phyloP scores from a whole-genome alignment of 1,284 basidiomycete species.

The Cryptococcus sp. region DNA sequence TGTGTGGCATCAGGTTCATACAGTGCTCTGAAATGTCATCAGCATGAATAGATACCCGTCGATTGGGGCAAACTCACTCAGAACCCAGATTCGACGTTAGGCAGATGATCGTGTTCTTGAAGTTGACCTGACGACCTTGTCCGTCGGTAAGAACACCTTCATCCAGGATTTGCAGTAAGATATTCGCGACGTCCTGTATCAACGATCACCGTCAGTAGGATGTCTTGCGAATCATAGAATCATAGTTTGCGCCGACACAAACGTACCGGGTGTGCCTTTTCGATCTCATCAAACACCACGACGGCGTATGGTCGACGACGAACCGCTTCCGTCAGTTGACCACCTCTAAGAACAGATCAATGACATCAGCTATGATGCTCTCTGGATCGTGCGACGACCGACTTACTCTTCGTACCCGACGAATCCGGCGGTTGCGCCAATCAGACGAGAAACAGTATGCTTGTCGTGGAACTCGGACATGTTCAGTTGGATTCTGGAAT shows the following conservation, averaged over 20 bases:
- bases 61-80: conserved; percentile 37
- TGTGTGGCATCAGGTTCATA: conserved; percentile 68
- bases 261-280: conserved; percentile 73
- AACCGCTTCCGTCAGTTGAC: conserved; percentile 84
- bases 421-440: conserved; percentile 89
- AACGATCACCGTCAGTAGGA: conserved; percentile 19
- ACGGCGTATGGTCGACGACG: conserved; percentile 64
- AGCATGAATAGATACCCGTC: conserved; percentile 48
- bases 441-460: conserved; percentile 84
- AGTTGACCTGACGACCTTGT: conserved; percentile 49
- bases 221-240: too few relatives aligned
- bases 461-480: conserved; percentile 92
- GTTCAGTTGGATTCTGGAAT: conserved; percentile 75
- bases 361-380: conserved; percentile 41
- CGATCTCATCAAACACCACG: conserved; percentile 70
- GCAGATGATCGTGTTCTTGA: conserved; percentile 82
- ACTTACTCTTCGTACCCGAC: conserved; percentile 93
- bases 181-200: conserved; percentile 75
- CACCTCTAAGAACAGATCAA: conserved; percentile 35
- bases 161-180: conserved; percentile 87
- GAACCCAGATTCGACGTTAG: conserved; percentile 90
- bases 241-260: too few relatives aligned
- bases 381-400: conserved; percentile 15
- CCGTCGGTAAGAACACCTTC: conserved; percentile 83
- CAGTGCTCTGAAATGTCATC: conserved; percentile 63